Percentiles rank a stretch among this genome's conserved stretches.
Conservation (phyloP, 108 stramenopile genomes). For the Fragilaria crotonensis region DNA sequence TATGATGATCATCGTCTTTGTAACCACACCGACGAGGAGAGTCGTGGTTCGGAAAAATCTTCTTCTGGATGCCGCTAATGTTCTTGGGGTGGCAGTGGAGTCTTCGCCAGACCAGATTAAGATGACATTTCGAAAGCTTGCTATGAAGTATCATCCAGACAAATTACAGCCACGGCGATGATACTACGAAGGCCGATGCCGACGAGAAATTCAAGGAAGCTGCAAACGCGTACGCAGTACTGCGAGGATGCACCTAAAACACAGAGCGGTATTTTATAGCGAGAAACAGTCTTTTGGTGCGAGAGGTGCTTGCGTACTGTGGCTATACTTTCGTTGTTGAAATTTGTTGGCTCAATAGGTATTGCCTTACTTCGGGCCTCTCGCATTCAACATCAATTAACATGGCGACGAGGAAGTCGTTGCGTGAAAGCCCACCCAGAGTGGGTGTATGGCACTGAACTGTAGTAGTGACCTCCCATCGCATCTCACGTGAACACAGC, state of each 20-base stretch:
- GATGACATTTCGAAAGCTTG: conserved; percentile 16
- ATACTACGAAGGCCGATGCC: conserved; percentile 19
- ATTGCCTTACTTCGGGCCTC: background rate
- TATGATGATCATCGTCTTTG: no score
- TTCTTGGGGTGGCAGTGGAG: conserved; percentile 19
- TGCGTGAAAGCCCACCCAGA: conserved; percentile 39
- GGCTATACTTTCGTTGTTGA: background rate
- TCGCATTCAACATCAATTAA: conserved; percentile 14
- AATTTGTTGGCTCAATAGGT: background rate
- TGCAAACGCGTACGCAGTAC: conserved; percentile 10
- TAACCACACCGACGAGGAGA: no score
- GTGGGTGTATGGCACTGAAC: conserved; percentile 36
- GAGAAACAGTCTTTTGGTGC: background rate
- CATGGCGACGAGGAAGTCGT: conserved; percentile 58
- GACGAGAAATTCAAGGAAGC: conserved; percentile 19
- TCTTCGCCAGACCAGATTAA: conserved; percentile 16
- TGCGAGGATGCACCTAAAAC: background rate
- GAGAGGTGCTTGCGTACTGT: background rate
- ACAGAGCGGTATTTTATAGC: background rate
- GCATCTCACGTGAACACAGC: conserved; percentile 17
- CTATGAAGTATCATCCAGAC: conserved; percentile 25
- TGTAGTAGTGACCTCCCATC: conserved; percentile 32
- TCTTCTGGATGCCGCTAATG: conserved; percentile 16
- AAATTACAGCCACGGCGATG: conserved; percentile 15
- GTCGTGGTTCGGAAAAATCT: no score